Evolutionary conservation across 2,329 filamentous ascomycete genomes (phyloP).

Genomic region (Colletotrichum graminicola): DNA sequence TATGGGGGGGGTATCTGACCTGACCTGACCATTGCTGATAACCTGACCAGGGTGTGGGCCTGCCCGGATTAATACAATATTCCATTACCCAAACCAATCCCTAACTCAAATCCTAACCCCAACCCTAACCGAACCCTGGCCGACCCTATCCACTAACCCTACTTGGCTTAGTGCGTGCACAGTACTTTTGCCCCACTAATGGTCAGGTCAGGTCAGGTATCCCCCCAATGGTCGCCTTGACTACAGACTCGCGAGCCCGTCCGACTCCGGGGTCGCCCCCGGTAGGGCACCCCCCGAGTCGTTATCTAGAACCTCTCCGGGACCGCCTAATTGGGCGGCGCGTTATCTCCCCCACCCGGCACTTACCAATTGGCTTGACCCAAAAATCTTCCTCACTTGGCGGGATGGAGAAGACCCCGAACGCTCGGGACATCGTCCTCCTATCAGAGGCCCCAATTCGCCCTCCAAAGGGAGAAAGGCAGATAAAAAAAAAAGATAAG

Average conservation of each 20-base stretch:
- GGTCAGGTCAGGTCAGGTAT: no score
- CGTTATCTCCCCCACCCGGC: conserved; percentile 39
- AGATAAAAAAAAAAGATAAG: conserved; percentile 8
- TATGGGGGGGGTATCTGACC: no score
- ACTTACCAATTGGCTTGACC: conserved; percentile 37
- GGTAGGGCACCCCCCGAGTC: neutral
- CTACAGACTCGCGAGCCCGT: conserved; percentile 1
- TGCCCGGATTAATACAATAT: no score
- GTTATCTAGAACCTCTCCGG: conserved; percentile 23
- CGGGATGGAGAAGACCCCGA: conserved; percentile 11
- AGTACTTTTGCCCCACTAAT: no score
- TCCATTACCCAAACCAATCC: no score
- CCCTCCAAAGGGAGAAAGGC: neutral
- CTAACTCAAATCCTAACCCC: no score
- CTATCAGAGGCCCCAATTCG: conserved; percentile 21
- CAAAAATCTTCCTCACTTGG: neutral
- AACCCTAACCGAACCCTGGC: no score
- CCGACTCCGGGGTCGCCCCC: conserved; percentile 38
- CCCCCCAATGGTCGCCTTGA: no score
- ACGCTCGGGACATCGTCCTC: neutral
- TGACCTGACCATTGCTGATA: no score
- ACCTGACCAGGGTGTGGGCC: no score
- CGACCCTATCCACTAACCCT: no score
- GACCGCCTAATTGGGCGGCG: conserved; percentile 16
- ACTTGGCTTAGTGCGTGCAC: no score